A percentile compares a stretch with the other conserved stretches of the same genome.
Conservation (phyloP, 345 rosid genomes). For the Laguncularia racemosa region DNA sequence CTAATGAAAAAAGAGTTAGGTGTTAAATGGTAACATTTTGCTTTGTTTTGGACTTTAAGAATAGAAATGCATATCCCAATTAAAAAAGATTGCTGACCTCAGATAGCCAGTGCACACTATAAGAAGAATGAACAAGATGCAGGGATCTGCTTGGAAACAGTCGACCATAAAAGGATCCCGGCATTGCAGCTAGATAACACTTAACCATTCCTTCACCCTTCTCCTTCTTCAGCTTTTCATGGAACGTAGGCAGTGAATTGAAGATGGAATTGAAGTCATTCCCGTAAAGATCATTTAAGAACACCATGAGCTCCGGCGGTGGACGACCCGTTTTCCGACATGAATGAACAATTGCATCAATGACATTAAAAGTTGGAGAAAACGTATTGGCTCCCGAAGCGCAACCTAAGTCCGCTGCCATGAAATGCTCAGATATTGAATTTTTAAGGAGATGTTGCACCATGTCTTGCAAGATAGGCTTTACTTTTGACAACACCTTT, state of each 20-base stretch:
- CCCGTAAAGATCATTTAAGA: conserved; percentile 6
- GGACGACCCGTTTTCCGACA: too few relatives aligned
- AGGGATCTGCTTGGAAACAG: conserved; percentile 3
- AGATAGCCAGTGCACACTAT: conserved; percentile 9
- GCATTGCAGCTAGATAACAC: background rate
- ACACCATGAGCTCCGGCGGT: conserved; percentile 3
- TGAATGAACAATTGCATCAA: background rate
- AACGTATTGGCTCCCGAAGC: conserved; percentile 6
- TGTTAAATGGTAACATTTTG: too few relatives aligned
- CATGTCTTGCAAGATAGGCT: background rate
- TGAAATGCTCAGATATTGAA: background rate
- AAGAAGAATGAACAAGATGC: conserved; percentile 7
- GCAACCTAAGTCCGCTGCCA: conserved; percentile 10
- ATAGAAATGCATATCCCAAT: too few relatives aligned
- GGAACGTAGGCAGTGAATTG: background rate
- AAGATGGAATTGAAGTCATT: conserved; percentile 9
- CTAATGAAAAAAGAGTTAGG: too few relatives aligned
- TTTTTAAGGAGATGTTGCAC: background rate
- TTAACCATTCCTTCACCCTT: background rate
- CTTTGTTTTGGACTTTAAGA: too few relatives aligned
- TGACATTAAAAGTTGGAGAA: background rate
- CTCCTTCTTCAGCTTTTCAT: background rate
- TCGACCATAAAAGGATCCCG: conserved; percentile 7
- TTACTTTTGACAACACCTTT: background rate
- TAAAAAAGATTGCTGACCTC: background rate